These are phyloP conservation scores for Sparassis latifolia DNA, from an alignment of 1,284 basidiomycete species.

Conservation along the genomic window DNA sequence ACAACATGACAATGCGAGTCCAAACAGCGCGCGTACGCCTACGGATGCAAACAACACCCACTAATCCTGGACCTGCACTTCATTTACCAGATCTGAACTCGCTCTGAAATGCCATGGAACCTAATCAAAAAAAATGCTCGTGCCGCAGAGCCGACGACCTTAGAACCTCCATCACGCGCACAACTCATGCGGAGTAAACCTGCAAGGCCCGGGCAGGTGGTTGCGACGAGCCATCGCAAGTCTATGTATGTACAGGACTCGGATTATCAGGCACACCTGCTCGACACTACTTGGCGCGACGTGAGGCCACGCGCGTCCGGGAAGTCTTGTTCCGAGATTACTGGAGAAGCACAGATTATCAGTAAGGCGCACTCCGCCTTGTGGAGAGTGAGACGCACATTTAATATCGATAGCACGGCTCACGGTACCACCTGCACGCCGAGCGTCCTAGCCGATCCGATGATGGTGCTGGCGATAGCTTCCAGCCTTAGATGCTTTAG, in stretches of 20 bases:
- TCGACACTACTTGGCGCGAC: background rate
- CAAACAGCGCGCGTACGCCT: slow-evolving; percentile 17
- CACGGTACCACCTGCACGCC: slow-evolving; percentile 86
- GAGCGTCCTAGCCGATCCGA: slow-evolving; percentile 80
- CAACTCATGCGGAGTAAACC: background rate
- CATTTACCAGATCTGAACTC: slow-evolving; percentile 17
- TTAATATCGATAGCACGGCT: slow-evolving; percentile 26
- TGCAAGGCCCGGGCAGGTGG: background rate
- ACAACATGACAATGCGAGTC: slow-evolving; percentile 24
- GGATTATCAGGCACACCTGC: background rate
- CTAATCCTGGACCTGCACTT: slow-evolving; percentile 24
- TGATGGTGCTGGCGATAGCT: slow-evolving; percentile 80
- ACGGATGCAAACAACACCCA: slow-evolving; percentile 12
- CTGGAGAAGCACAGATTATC: background rate
- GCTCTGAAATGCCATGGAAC: slow-evolving; percentile 12
- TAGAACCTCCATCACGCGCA: slow-evolving; percentile 4
- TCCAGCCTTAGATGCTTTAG: slow-evolving; percentile 80
- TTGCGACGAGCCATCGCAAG: background rate
- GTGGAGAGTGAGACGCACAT: slow-evolving; percentile 17
- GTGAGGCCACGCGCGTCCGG: background rate
- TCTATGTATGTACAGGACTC: background rate
- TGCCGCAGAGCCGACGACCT: slow-evolving; percentile 1
- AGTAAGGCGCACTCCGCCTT: slow-evolving; percentile 4
- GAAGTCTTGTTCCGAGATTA: slow-evolving; percentile 10
- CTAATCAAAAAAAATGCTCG: slow-evolving; percentile 4